Percentiles rank a stretch among this genome's conserved stretches.
phyloP scores from a whole-genome alignment of 108 stramenopile species.

The Skeletonema marinoi region DNA sequence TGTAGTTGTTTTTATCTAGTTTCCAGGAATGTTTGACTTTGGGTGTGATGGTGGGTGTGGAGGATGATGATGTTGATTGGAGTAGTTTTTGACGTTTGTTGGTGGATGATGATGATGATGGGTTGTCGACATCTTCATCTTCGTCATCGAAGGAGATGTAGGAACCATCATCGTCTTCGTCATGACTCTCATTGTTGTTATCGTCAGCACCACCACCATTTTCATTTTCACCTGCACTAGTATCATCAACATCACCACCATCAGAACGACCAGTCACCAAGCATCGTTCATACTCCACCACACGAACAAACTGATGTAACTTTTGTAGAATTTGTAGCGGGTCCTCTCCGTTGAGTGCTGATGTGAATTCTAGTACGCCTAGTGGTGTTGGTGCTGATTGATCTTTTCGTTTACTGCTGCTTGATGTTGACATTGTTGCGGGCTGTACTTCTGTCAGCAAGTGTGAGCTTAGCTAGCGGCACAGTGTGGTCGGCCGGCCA shows the following conservation, averaged over 20 bases:
- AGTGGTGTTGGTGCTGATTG: constrained; percentile 14
- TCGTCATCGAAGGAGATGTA: constrained; percentile 15
- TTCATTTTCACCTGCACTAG: background rate
- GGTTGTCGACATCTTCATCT: constrained; percentile 25
- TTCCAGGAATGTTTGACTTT: constrained; percentile 71
- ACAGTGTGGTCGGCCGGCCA: background rate
- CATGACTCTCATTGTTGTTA: constrained; percentile 12
- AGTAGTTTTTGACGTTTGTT: constrained; percentile 14
- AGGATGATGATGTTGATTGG: background rate
- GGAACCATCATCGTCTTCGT: constrained; percentile 13
- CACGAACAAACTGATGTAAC: constrained; percentile 56
- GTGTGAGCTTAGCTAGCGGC: too few species aligned
- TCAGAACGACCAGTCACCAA: constrained; percentile 35
- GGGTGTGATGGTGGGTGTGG: constrained; percentile 20
- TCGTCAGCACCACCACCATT: constrained; percentile 14
- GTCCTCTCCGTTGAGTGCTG: constrained; percentile 82
- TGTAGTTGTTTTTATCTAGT: constrained; percentile 68
- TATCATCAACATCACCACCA: background rate
- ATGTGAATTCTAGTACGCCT: constrained; percentile 77
- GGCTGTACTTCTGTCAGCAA: background rate
- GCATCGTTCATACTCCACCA: constrained; percentile 51
- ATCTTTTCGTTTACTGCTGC: background rate
- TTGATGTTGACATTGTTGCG: background rate
- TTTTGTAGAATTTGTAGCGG: constrained; percentile 49
- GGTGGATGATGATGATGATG: background rate